Evolutionary conservation across 106 monocot species (phyloP), one percentile per base, ranked within the genome.

Genomic region (Dactylorhiza incarnata): DNA sequence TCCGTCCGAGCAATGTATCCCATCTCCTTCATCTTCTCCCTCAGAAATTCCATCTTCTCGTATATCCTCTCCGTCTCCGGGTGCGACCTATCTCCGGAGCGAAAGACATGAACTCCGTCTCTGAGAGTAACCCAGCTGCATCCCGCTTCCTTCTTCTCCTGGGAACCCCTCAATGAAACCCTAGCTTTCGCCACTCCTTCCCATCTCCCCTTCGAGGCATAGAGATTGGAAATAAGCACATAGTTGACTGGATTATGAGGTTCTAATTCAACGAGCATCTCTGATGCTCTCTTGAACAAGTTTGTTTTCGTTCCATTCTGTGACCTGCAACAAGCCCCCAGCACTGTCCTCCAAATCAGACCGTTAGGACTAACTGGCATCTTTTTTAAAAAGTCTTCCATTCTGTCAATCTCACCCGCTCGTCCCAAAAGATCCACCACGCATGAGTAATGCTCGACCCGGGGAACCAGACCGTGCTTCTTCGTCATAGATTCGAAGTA

Each of bases 171-270:
- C 92, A 95, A 86, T 3, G 73, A 72, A 50, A 65, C 25, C 29
- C 92, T 82, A 17, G 85, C 63, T 61, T 65, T 79, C 43, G 83
- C 88, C 43, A 87, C 85, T 49, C 86, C 83, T 62, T 88, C 90
- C 95, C 95, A 95, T 48, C 71, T 88, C 75, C 81, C 90, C 75
- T 69, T 82, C 5, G 88, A 85, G 14, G 95, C 92, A 78, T 85
- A 83, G 19, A 88, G 61, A 75, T 88, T 83, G 26, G 95, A 90
- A 43, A 82, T 25, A 11, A 95, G 92, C 14, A 95, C 83, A 68
- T 95, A 90, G 84, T 90, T 95, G 24, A 83, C 95, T 9, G 95
- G 90, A 77, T 95, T 95, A 66, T 88, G 62, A 71, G 95, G 92
- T 52, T 95, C 95, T 66, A 95, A 54, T 82, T 90, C 85, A 50